phyloP scores from a whole-genome alignment of 306 rosid genomes.

The Rosa persica region DNA sequence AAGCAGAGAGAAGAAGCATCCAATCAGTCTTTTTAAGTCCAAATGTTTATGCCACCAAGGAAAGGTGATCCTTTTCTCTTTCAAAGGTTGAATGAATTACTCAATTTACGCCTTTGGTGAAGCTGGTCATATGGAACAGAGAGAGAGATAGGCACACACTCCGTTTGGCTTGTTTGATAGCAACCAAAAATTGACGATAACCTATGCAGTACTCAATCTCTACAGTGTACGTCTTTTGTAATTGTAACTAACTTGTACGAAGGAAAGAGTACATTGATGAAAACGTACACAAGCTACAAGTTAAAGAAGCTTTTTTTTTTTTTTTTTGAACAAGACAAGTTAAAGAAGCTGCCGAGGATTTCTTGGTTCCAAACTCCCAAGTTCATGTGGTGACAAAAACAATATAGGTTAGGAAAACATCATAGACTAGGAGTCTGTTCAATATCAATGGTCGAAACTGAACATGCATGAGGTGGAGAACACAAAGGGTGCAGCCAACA shows the following conservation, averaged over 20 bases:
- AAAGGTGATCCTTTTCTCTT: neutral
- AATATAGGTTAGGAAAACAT: neutral
- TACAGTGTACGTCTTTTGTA: neutral
- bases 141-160: neutral
- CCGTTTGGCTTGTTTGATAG: neutral
- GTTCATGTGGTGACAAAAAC: neutral
- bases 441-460: neutral
- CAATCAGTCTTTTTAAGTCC: neutral
- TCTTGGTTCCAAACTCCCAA: conserved; percentile 5
- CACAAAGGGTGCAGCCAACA: neutral
- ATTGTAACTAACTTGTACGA: neutral
- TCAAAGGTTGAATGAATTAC: neutral
- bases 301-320: conserved; percentile 2
- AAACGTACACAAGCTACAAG: neutral
- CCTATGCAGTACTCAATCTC: neutral
- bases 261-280: neutral
- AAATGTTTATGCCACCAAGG: neutral
- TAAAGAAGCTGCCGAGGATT: neutral
- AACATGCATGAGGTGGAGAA: neutral
- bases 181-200: neutral
- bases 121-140: neutral
- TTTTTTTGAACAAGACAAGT: too few species aligned
- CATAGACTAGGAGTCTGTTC: neutral
- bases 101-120: neutral
- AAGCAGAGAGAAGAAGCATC: neutral